Evolutionary conservation across 768 basidiomycete genomes (phyloP).

Genomic region (Suillus plorans): DNA sequence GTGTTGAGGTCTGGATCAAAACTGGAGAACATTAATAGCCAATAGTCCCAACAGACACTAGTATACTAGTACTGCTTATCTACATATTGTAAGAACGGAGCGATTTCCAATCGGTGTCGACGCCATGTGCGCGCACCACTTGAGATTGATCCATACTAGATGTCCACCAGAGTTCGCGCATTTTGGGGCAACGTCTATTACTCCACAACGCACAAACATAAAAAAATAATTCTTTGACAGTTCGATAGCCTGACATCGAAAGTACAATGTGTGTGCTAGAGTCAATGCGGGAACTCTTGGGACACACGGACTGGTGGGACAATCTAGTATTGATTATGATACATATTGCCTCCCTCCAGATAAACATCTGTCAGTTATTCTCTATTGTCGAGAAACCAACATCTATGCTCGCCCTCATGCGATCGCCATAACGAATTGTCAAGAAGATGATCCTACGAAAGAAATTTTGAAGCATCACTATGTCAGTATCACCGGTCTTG

Average conservation of each 20-base stretch:
- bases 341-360: neutral
- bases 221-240: too few species aligned
- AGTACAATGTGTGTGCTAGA: too few species aligned
- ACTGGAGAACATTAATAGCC: neutral
- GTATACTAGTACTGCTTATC: neutral
- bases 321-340: neutral
- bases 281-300: too few species aligned
- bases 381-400: slow-evolving; percentile 42
- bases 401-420: slow-evolving; percentile 51
- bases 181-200: too few species aligned
- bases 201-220: too few species aligned
- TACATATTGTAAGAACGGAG: too few species aligned
- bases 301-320: too few species aligned
- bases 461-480: neutral
- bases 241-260: too few species aligned
- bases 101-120: too few species aligned
- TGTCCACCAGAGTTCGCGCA: too few species aligned
- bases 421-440: slow-evolving; percentile 49
- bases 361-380: slow-evolving; percentile 26
- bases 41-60: neutral
- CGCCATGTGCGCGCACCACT: too few species aligned
- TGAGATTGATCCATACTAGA: too few species aligned
- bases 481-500: neutral
- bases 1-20: slow-evolving; percentile 60
- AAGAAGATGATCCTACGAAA: slow-evolving; percentile 41